Percentiles rank a stretch among this genome's conserved stretches.
Conservation (phyloP, 768 basidiomycete genomes). For the Leccinum incarnatum region DNA sequence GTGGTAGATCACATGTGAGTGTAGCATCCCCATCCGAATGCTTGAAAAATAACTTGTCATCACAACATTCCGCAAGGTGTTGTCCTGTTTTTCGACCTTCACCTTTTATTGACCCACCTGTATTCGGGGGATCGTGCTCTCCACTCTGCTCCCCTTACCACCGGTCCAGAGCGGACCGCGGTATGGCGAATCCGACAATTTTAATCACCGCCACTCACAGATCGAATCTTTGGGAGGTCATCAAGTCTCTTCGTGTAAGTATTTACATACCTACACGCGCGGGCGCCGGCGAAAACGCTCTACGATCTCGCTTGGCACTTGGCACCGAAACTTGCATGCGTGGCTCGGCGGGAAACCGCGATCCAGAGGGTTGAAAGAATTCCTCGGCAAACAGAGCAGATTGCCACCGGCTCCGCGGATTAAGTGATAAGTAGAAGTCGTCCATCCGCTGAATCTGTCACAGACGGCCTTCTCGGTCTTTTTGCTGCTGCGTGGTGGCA, state of each 20-base stretch:
- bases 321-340: background rate
- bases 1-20: slow-evolving; percentile 1
- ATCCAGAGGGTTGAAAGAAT: background rate
- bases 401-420: background rate
- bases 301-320: background rate
- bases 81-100: background rate
- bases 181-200: background rate
- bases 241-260: background rate
- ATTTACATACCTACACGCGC: background rate
- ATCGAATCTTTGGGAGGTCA: background rate
- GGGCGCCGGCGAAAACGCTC: background rate
- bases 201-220: slow-evolving; percentile 2
- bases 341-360: background rate
- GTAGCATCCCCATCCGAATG: background rate
- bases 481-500: slow-evolving; percentile 2
- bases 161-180: background rate
- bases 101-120: background rate
- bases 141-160: background rate
- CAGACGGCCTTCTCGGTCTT: background rate
- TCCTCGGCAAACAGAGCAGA: background rate
- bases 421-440: background rate
- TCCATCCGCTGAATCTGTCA: background rate
- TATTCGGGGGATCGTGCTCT: background rate
- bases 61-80: background rate
- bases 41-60: background rate